Base-by-base conservation (phyloP, 805 yeast genomes). In the Vanderwaltozyma tropicalis region DNA sequence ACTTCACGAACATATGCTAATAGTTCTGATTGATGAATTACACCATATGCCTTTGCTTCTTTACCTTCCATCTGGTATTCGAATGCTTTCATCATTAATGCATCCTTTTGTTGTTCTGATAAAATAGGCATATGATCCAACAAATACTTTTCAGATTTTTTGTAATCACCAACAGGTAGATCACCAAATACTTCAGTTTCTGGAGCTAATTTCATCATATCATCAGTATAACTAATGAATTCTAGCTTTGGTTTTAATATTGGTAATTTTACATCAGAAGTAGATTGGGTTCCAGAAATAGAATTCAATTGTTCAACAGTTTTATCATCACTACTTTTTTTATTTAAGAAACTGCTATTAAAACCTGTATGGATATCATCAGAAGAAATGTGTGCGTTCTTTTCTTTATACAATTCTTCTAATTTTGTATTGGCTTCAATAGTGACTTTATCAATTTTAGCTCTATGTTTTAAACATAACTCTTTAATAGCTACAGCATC, bases 301-400 rank as follows among this genome's bases (percentile, higher is more conserved):
- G 49, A n/a, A 4, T 41, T 35, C 28, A 38, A 9, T 25, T 32
- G 27, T 14, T 28, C 36, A 17, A 32, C 4, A 9, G 39, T 35
- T 20, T 32, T 26, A 19, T 41, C 44, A 17, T 40, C 42, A 12
- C 48, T 63, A 5, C 53, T 50, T n/a, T 61, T 64, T 47, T 78
- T 81, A 58, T 86, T 85, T 54, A 86, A 58, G 47, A 84, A 74
- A 0, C 95, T 80, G 31, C 83, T 75, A 55, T 89, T 94, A 67
- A 85, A 92, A 0, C 96, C 97, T 12, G 92, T 86, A 48, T 77
- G 92, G 29, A 87, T 71, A 61, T 89, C 98, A 13, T 88, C 97
- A 36, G 92, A 79, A 3, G 94, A 78, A 46, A 92, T 88, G 55
- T 84, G 81, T 33, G 67, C 53, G 11, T 76, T 67, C 52, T 83